Base-by-base conservation (phyloP, 768 basidiomycete species). In the Rhodotorula babjevae region DNA sequence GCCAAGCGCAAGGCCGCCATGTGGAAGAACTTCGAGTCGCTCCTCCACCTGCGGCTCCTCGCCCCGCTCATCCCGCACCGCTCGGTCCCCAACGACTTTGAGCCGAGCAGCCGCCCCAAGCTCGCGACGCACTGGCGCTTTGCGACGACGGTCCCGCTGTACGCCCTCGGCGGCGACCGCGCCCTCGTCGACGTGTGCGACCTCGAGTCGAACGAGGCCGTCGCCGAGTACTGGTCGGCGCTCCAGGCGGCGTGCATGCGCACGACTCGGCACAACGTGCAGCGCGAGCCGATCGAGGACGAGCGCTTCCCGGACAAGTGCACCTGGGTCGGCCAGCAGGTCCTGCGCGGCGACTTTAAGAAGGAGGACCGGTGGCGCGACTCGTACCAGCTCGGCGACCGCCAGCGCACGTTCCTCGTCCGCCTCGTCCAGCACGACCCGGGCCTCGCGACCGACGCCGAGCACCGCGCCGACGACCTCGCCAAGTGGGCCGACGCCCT, bases 401-500 rank as follows among this genome's bases (percentile, higher is more conserved):
- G 86, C 78, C 90, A 92, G 79, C 85, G 82, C 53, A 85, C 85
- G 67, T 91, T 87, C 80, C 81, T 92, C 72, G 83, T 83, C 55
- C 84, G 83, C 67, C 86, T 84, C 65, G 79, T 86, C 23, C 83
- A 86, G 67, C 73, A 79, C 29, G 59, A 72, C 19, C 75, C 79
- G 21, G 87, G 85, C 0, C 85, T 87, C 7, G 78, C 88, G 46
- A 83, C 87, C 68, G 60, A 60, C 59, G 15, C 47, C 42, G 46
- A n/a, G 19, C 59, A 61, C 27, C 63, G 67, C 25, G 25, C n/a
- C 31, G 31, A 23, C 6, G 62, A 67, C 19, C 5, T 72, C 63
- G 66, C 31, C 25, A 5, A 11, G 40, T 65, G 52, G 50, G 69
- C 69, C 47, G 33, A 63, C 33, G 40, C 31, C 59, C 83, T 84